These are phyloP conservation scores for Bipolaris victoriae DNA, from an alignment of 2,329 filamentous ascomycete species.

Conservation along the genomic window DNA sequence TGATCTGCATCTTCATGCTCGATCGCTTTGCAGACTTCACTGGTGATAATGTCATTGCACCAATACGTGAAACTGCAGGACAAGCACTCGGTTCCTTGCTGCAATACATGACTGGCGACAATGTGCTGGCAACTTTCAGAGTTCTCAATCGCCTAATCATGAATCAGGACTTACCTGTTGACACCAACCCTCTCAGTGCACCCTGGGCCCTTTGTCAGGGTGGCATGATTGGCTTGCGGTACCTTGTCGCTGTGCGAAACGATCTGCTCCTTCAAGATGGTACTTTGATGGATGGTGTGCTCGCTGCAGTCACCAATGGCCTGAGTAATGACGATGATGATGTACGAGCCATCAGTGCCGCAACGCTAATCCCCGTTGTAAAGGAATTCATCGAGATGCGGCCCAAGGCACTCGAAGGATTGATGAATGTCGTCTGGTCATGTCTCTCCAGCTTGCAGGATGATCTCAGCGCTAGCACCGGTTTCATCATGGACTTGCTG, in stretches of 20 bases:
- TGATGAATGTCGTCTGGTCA: conserved; percentile 97
- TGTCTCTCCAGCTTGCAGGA: conserved; percentile 96
- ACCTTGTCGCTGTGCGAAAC: conserved; percentile 92
- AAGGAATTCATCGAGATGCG: conserved; percentile 91
- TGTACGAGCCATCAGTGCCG: conserved; percentile 93
- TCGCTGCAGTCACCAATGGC: conserved; percentile 92
- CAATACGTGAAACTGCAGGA: conserved; percentile 92
- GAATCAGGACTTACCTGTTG: conserved; percentile 71
- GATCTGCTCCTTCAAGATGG: conserved; percentile 85
- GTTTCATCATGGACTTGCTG: conserved; percentile 96
- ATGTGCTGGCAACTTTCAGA: conserved; percentile 82
- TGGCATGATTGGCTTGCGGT: conserved; percentile 95
- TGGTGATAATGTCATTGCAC: conserved; percentile 94
- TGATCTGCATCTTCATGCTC: conserved; percentile 95
- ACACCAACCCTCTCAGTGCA: conserved; percentile 60
- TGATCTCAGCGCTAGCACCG: conserved; percentile 94
- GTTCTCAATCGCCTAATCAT: conserved; percentile 90
- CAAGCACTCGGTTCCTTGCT: conserved; percentile 90
- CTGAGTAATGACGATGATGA: conserved; percentile 91
- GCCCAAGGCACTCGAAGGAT: conserved; percentile 73
- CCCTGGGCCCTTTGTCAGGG: conserved; percentile 97
- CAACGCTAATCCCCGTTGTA: conserved; percentile 95
- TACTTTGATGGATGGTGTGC: conserved; percentile 88
- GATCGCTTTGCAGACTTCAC: conserved; percentile 98
- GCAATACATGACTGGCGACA: conserved; percentile 77